Evolutionary conservation across 2,329 filamentous ascomycete species (phyloP).

Genomic region (Blastomyces parvus): DNA sequence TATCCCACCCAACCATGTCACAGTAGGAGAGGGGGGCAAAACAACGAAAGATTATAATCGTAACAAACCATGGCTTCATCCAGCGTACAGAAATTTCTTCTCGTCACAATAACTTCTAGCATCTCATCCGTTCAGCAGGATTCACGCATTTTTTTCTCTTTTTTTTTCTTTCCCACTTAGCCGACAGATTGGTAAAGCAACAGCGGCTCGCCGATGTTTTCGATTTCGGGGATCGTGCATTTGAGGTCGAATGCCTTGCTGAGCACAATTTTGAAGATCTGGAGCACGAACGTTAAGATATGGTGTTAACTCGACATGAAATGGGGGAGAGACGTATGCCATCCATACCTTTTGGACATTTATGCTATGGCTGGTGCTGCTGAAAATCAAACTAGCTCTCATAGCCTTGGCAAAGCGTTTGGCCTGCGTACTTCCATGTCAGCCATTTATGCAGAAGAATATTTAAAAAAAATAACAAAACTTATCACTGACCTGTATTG

Average conservation of each 20-base stretch:
- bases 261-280: slow-evolving; percentile 99
- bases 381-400: slow-evolving; percentile 95
- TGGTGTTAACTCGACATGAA: slow-evolving; percentile 1
- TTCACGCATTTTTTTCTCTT: background rate
- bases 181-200: slow-evolving; percentile 56
- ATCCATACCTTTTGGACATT: slow-evolving; percentile 86
- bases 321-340: background rate
- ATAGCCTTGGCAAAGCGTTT: slow-evolving; percentile 96
- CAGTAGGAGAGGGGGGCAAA: background rate
- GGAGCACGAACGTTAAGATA: slow-evolving; percentile 21
- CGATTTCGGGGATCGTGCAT: slow-evolving; percentile 97
- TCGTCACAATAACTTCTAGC: background rate
- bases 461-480: no score
- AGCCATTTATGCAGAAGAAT: slow-evolving; percentile 14
- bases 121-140: background rate
- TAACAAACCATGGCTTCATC: slow-evolving; percentile 12
- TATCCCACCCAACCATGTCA: background rate
- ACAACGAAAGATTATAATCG: slow-evolving; percentile 7
- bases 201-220: slow-evolving; percentile 92
- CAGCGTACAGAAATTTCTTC: slow-evolving; percentile 9
- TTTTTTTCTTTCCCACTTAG: no score
- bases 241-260: slow-evolving; percentile 98
- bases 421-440: slow-evolving; percentile 47
- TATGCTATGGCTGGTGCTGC: slow-evolving; percentile 97
- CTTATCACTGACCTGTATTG: slow-evolving; percentile 72